Conservation (phyloP, 495 filamentous ascomycete genomes). For the Talaromyces stipitatus region DNA sequence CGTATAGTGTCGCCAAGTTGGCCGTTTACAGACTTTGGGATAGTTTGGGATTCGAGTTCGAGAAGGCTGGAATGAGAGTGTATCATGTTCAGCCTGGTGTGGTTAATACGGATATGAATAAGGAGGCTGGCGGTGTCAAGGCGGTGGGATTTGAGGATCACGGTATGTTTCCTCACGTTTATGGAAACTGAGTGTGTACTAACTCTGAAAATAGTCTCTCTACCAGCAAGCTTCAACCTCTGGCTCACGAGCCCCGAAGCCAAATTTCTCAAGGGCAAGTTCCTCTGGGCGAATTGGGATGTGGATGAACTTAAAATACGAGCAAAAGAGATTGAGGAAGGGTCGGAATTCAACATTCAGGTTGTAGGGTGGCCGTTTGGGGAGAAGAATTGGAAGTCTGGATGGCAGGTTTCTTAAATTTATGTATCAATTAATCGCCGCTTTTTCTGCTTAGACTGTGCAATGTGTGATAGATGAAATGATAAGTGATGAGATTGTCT, state of each 20-base stretch:
- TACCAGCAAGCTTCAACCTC: constrained; percentile 20
- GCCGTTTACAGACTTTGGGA: constrained; percentile 34
- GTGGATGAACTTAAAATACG: constrained; percentile 46
- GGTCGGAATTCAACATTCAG: not conserved
- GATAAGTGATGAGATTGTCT: no score
- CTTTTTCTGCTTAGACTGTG: no score
- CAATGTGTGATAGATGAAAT: no score
- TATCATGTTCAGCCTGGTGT: constrained; percentile 42
- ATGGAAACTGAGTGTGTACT: constrained; percentile 3
- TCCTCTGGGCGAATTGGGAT: constrained; percentile 42
- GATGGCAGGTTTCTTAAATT: not conserved
- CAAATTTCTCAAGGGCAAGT: constrained; percentile 37
- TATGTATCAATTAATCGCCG: no score
- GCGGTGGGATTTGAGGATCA: constrained; percentile 28
- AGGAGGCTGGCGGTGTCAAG: constrained; percentile 23
- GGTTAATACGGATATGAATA: constrained; percentile 33
- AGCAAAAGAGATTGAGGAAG: constrained; percentile 36
- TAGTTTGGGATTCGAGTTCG: constrained; percentile 13
- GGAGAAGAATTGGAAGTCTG: not conserved
- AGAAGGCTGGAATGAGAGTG: constrained; percentile 29
- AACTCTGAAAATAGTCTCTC: constrained; percentile 12
- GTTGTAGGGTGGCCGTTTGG: constrained; percentile 4
- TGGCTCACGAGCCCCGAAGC: constrained; percentile 35
- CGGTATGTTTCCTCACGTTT: constrained; percentile 16
- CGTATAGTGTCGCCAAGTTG: constrained; percentile 35